Base-by-base conservation (phyloP, 2,329 filamentous ascomycete species). In the Apiospora rasikravindrae region DNA sequence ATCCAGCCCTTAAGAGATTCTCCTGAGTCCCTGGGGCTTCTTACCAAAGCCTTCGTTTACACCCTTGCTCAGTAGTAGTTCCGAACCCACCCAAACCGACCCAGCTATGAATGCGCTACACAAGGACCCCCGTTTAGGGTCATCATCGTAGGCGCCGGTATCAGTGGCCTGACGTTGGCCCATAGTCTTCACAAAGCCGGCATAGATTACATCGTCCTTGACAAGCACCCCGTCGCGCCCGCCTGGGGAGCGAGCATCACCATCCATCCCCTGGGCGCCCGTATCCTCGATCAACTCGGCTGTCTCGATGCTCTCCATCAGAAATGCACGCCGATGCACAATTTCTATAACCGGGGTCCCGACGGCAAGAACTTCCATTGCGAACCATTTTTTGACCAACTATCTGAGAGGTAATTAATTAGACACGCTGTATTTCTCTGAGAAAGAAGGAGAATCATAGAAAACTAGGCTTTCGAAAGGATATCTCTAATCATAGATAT, bases 111-210 rank as follows among this genome's bases (percentile, higher is more conserved):
- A 47, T 16, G 14, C 14, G 45, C 45, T 47, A 42, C 45, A 47
- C 13, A 47, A 47, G 45, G 45, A 47, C 22, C 29, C 68, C 29
- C 61, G 7, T 66, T 66, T 19, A 37, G 22, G 19, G 61, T 66
- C 61, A 66, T 66, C 14, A 66, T 66, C 13, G 61, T 66, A 37
- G 61, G 61, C 29, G 61, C 29, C 61, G 61, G 61, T 14, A 24
- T 66, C 29, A 40, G 16, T 22, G 61, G 61, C 16, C 61, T 66
- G 29, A 66, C 14, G 13, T 16, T 66, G 19, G 61, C 61, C 22
- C 61, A 66, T 24, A 22, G 61, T 10, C 61, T 66, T 24, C 22
- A 37, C 14, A 66, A 66, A 16, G 29, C 29, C 29, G n/a, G 16
- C 61, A 66, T 66, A 19, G 29, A 66, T 14, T 66, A 66, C 24